Percentiles rank a stretch among this genome's conserved stretches.
These are phyloP conservation scores for Aspergillus viridinutans DNA, from an alignment of 2,329 filamentous ascomycete genomes.

Conservation along the genomic window DNA sequence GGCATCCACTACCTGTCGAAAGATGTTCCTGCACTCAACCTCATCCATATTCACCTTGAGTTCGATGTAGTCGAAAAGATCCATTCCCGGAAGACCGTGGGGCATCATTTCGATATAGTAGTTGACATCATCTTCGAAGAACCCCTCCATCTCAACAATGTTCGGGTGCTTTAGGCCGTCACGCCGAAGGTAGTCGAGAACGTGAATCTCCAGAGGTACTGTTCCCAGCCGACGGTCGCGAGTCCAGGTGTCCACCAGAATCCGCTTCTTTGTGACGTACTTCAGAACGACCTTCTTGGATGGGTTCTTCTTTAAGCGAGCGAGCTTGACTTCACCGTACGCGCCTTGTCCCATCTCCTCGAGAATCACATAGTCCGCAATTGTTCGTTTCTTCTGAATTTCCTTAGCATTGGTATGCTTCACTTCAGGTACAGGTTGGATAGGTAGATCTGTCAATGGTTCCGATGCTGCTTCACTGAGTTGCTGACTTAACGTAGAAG, in stretches of 20 bases:
- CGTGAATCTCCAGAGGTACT: constrained; percentile 94
- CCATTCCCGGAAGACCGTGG: constrained; percentile 93
- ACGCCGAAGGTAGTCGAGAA: constrained; percentile 83
- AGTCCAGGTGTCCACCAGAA: constrained; percentile 97
- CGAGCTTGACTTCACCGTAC: constrained; percentile 95
- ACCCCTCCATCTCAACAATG: constrained; percentile 66
- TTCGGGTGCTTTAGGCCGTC: constrained; percentile 63
- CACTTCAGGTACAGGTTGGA: constrained; percentile 33
- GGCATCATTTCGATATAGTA: constrained; percentile 98
- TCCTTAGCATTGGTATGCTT: constrained; percentile 25
- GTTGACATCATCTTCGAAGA: constrained; percentile 65
- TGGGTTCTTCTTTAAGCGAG: constrained; percentile 71
- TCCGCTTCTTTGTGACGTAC: constrained; percentile 94
- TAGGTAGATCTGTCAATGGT: constrained; percentile 39
- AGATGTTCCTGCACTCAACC: constrained; percentile 87
- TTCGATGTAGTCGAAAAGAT: constrained; percentile 98
- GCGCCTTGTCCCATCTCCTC: constrained; percentile 99
- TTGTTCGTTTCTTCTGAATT: constrained; percentile 66
- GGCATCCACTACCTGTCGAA: constrained; percentile 84
- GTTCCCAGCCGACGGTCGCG: constrained; percentile 88
- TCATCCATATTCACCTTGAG: constrained; percentile 95
- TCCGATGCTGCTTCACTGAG: constrained; percentile 48
- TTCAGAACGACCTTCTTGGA: constrained; percentile 88
- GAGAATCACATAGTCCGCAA: constrained; percentile 83
- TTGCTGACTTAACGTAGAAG: constrained; percentile 49